These are phyloP conservation scores for Naganishia onofrii DNA, from an alignment of 768 basidiomycete genomes.

Conservation along the genomic window DNA sequence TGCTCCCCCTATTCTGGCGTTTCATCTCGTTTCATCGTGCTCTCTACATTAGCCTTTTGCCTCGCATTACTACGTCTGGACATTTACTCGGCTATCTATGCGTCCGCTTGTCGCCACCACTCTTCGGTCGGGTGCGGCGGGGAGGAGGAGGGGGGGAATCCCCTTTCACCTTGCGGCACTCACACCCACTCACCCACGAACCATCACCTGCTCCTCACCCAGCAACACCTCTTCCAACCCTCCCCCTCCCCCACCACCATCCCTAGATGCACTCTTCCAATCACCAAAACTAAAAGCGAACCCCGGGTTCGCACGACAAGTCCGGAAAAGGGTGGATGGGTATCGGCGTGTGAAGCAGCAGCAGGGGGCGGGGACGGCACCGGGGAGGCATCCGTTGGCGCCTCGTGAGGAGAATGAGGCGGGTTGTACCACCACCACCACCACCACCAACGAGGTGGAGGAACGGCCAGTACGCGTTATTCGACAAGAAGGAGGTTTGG, in stretches of 20 bases:
- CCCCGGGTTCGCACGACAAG: slow-evolving; percentile 1
- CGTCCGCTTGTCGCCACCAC: no score
- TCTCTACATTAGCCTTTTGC: no score
- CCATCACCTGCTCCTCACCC: no score
- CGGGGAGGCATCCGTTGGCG: slow-evolving; percentile 3
- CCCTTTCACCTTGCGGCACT: not conserved
- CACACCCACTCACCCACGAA: not conserved
- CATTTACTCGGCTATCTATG: no score
- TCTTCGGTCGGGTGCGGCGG: no score
- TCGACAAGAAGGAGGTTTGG: no score
- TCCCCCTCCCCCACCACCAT: not conserved
- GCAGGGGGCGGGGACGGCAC: not conserved
- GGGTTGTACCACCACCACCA: no score
- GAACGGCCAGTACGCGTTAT: no score
- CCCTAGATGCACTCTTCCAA: slow-evolving; percentile 20
- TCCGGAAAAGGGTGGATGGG: not conserved
- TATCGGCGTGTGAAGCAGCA: not conserved
- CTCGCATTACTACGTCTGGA: no score
- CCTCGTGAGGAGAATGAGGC: not conserved
- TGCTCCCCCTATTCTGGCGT: not conserved
- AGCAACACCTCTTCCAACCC: no score
- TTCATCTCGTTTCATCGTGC: not conserved
- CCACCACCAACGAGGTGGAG: no score
- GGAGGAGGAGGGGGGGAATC: no score
- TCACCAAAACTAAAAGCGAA: slow-evolving; percentile 14